These are phyloP conservation scores for Fusarium albidum DNA, from an alignment of 2,329 filamentous ascomycete species.

Conservation along the genomic window DNA sequence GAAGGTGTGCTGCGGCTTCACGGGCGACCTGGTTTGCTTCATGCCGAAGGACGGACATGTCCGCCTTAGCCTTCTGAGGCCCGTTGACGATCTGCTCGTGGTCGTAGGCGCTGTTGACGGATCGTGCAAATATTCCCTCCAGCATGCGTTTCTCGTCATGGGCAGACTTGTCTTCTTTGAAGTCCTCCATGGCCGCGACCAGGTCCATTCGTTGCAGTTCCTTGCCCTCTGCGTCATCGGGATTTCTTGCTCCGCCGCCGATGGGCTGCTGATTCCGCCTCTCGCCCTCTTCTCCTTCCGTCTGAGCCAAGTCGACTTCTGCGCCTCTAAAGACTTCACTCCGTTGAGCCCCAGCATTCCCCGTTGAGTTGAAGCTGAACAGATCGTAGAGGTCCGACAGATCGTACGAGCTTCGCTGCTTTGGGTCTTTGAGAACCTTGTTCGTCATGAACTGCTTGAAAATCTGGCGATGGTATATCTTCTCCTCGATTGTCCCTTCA, in stretches of 20 bases:
- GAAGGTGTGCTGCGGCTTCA: slow-evolving; percentile 78
- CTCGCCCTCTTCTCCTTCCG: slow-evolving; percentile 2
- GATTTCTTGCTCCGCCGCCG: slow-evolving; percentile 6
- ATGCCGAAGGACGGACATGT: slow-evolving; percentile 79
- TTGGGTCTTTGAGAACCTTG: slow-evolving; percentile 93
- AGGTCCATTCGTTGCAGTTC: slow-evolving; percentile 64
- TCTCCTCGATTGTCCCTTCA: slow-evolving; percentile 97
- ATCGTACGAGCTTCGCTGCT: slow-evolving; percentile 90
- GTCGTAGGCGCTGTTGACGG: slow-evolving; percentile 90
- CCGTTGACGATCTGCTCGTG: slow-evolving; percentile 91
- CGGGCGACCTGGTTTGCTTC: slow-evolving; percentile 84
- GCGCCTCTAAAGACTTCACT: slow-evolving; percentile 88
- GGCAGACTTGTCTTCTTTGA: slow-evolving; percentile 60
- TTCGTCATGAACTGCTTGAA: slow-evolving; percentile 99
- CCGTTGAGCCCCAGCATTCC: slow-evolving; percentile 72
- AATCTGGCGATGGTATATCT: slow-evolving; percentile 98
- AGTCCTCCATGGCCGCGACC: slow-evolving; percentile 72
- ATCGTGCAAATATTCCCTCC: slow-evolving; percentile 86
- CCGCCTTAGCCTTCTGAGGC: slow-evolving; percentile 74
- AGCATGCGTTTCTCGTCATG: slow-evolving; percentile 80
- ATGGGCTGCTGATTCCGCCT: slow-evolving; percentile 15
- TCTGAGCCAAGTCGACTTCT: slow-evolving; percentile 62
- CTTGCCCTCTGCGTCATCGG: slow-evolving; percentile 30
- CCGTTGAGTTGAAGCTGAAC: slow-evolving; percentile 73
- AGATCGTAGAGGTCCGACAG: slow-evolving; percentile 90